Conservation (phyloP, 2,329 filamentous ascomycete genomes). For the Aspergillus ruber region DNA sequence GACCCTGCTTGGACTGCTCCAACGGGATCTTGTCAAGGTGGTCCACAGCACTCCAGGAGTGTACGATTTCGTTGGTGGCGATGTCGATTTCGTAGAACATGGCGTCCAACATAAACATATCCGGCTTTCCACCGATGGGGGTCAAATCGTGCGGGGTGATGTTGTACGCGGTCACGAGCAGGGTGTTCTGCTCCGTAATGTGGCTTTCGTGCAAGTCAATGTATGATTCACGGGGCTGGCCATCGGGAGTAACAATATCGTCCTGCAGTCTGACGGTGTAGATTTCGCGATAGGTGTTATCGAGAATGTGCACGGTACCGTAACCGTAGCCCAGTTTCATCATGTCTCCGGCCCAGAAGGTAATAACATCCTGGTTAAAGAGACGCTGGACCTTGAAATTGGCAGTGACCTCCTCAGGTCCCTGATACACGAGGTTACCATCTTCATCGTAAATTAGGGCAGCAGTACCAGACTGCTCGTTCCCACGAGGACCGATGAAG, state of each 20-base stretch:
- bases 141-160: slow-evolving; percentile 27
- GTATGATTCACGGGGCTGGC: slow-evolving; percentile 17
- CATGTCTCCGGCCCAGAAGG: slow-evolving; percentile 30
- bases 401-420: slow-evolving; percentile 24
- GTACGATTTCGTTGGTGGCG: slow-evolving; percentile 26
- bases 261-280: slow-evolving; percentile 23
- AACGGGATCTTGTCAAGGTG: slow-evolving; percentile 25
- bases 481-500: slow-evolving; percentile 27
- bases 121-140: slow-evolving; percentile 21
- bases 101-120: slow-evolving; percentile 27
- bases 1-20: slow-evolving; percentile 19
- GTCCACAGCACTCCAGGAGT: slow-evolving; percentile 29
- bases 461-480: slow-evolving; percentile 19
- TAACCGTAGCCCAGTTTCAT: slow-evolving; percentile 23
- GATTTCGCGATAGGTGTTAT: slow-evolving; percentile 28
- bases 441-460: slow-evolving; percentile 32
- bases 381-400: slow-evolving; percentile 31
- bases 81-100: slow-evolving; percentile 32
- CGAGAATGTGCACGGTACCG: slow-evolving; percentile 26
- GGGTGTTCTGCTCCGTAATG: slow-evolving; percentile 26
- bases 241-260: slow-evolving; percentile 19
- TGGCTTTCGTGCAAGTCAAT: slow-evolving; percentile 32
- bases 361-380: slow-evolving; percentile 28
- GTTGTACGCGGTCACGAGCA: slow-evolving; percentile 31
- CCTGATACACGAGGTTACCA: slow-evolving; percentile 31